These are phyloP conservation scores for Pelargonium citronellum DNA, from an alignment of 441 rosid genomes.

Conservation along the genomic window DNA sequence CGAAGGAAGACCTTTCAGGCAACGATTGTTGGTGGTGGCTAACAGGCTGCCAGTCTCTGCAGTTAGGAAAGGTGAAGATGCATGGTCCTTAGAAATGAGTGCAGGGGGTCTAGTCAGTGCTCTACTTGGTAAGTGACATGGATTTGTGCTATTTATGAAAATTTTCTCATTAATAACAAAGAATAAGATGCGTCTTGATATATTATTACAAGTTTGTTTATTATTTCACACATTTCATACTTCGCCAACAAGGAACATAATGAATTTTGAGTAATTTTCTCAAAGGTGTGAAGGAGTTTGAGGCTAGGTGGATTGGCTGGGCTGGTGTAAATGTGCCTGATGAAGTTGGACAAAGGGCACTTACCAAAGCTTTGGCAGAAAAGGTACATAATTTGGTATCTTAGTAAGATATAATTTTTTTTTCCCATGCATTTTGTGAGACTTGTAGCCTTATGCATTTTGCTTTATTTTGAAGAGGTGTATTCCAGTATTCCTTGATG, in stretches of 20 bases:
- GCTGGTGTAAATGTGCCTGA: conserved; percentile 99
- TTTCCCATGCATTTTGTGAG: background rate
- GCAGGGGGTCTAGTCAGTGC: conserved; percentile 96
- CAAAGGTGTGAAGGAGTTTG: conserved; percentile 91
- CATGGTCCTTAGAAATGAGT: conserved; percentile 94
- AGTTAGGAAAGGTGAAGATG: conserved; percentile 84
- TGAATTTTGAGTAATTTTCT: conserved; percentile 31
- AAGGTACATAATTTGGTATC: conserved; percentile 41
- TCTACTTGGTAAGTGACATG: conserved; percentile 24
- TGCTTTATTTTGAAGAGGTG: conserved; percentile 55
- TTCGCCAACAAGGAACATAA: conserved; percentile 23
- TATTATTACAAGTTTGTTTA: background rate
- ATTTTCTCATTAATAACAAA: background rate
- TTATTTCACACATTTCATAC: background rate
- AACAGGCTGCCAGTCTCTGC: conserved; percentile 97
- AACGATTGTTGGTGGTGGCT: conserved; percentile 88
- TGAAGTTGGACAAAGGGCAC: conserved; percentile 89
- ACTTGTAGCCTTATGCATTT: background rate
- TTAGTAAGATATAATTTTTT: background rate
- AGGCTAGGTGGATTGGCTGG: conserved; percentile 99
- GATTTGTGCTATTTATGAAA: background rate
- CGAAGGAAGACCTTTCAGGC: conserved; percentile 68
- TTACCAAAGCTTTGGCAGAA: conserved; percentile 88
- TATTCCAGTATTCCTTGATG: conserved; percentile 97
- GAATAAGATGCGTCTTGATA: conserved; percentile 35